A percentile compares a stretch with the other conserved stretches of the same genome.
phyloP scores from a whole-genome alignment of 2,329 filamentous ascomycete genomes.

The Scedosporium aurantiacum region DNA sequence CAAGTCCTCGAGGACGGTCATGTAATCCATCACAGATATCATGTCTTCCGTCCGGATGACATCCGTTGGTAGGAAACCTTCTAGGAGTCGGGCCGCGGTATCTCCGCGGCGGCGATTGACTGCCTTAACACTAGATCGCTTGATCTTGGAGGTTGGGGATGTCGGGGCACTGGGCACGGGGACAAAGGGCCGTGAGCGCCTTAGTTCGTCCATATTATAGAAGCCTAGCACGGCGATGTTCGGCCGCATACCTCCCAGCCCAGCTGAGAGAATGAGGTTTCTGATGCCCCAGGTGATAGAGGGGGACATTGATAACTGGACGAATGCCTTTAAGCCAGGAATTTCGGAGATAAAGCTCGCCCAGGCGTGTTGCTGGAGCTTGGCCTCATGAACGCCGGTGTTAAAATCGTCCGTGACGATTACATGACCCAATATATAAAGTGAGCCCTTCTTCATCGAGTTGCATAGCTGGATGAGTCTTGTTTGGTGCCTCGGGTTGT shows the following conservation, averaged over 20 bases:
- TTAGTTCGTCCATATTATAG: constrained; percentile 69
- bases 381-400: constrained; percentile 67
- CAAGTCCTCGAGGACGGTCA: constrained; percentile 75
- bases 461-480: constrained; percentile 86
- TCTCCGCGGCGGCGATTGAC: constrained; percentile 36
- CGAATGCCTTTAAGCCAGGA: constrained; percentile 78
- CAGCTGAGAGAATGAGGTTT: constrained; percentile 71
- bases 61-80: constrained; percentile 56
- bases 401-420: constrained; percentile 78
- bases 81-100: constrained; percentile 43
- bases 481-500: constrained; percentile 70
- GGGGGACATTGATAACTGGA: constrained; percentile 76
- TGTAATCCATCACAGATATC: constrained; percentile 62
- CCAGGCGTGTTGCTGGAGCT: constrained; percentile 71
- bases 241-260: constrained; percentile 76
- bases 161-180: constrained; percentile 41
- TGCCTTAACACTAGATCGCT: constrained; percentile 16
- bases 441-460: constrained; percentile 73
- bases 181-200: constrained; percentile 44
- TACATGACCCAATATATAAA: constrained; percentile 80
- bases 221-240: constrained; percentile 77
- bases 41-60: constrained; percentile 55
- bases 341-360: constrained; percentile 74
- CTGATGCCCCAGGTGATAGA: constrained; percentile 75
- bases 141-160: constrained; percentile 23